Base-by-base conservation (phyloP, 129 eudicot genomes). In the Flaveria ramosissima region DNA sequence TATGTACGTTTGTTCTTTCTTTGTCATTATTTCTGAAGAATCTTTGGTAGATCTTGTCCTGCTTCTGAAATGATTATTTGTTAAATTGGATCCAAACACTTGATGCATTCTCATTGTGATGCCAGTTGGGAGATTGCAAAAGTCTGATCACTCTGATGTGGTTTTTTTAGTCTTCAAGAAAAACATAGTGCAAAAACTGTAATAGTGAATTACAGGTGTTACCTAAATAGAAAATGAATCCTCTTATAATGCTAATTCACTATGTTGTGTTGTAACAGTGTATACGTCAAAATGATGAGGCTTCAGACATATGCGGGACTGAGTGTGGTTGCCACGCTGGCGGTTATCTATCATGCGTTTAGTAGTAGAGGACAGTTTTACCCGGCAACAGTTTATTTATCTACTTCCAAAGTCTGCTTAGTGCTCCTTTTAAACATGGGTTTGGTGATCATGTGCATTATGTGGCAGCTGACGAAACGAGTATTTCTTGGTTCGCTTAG, bases 381-480 rank as follows among this genome's bases (percentile, higher is more conserved):
- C 73, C 99, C 99, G 0, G 96, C 99, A 59, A 89, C 89, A 87
- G 97, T 95, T 78, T 82, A 91, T 76, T 80, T 95, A 64, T 91
- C 99, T 2, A 95, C 99, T 51, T 91, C 96, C 15, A 95, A 91
- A 89, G 92, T 95, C 81, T 87, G 97, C 81, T 76, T 89, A 83
- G 97, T 95, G 83, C 87, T 89, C 52, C 92, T 95, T 47, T 88
- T 95, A 61, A 95, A 95, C 84, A 95, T 95, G 97, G 99, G 99
- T 48, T 83, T 95, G 68, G 99, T 92, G 9, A 71, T 95, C 47
- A 89, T 95, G 99, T 95, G 99, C 86, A 82, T 83, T 68, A 59
- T 89, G 90, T 95, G 99, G 99, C 97, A 95, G 67, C 73, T 95
- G 48, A 85, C 94, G 7, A 95, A 95, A 82, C 52, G 67, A 41